phyloP scores from a whole-genome alignment of 2,329 filamentous ascomycete species.

The Gnomoniopsis smithogilvyi region DNA sequence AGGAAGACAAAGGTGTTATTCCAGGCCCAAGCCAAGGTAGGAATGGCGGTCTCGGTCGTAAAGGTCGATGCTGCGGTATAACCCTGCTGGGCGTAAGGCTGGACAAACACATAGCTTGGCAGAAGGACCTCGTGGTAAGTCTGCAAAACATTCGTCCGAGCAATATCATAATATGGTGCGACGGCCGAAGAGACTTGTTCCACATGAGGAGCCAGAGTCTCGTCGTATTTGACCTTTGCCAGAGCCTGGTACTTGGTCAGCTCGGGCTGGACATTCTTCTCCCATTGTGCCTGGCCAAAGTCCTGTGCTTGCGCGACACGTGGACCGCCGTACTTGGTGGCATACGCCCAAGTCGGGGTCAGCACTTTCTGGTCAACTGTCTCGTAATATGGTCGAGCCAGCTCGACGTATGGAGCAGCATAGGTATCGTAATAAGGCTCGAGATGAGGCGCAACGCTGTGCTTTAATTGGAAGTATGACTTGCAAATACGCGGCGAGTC shows the following conservation, averaged over 20 bases:
- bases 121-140: conserved; percentile 71
- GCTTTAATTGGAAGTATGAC: conserved; percentile 70
- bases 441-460: conserved; percentile 66
- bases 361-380: conserved; percentile 62
- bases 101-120: conserved; percentile 70
- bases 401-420: conserved; percentile 76
- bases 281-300: conserved; percentile 72
- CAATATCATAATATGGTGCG: conserved; percentile 70
- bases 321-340: conserved; percentile 72
- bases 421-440: conserved; percentile 85
- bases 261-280: conserved; percentile 72
- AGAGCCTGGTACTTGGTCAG: conserved; percentile 61
- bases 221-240: conserved; percentile 64
- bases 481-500: conserved; percentile 76
- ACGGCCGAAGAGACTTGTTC: conserved; percentile 54
- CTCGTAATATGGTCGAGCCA: conserved; percentile 72
- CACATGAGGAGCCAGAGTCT: conserved; percentile 71
- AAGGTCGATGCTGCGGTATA: conserved; percentile 68
- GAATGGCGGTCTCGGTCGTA: conserved; percentile 66
- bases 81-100: conserved; percentile 68
- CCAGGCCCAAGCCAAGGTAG: conserved; percentile 69
- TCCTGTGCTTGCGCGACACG: conserved; percentile 63
- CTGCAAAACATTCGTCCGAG: conserved; percentile 59
- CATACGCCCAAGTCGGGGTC: conserved; percentile 63
- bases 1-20: conserved; percentile 68